These are phyloP conservation scores for Xylariaceae sp. DNA, from an alignment of 2,329 filamentous ascomycete species.

Conservation along the genomic window DNA sequence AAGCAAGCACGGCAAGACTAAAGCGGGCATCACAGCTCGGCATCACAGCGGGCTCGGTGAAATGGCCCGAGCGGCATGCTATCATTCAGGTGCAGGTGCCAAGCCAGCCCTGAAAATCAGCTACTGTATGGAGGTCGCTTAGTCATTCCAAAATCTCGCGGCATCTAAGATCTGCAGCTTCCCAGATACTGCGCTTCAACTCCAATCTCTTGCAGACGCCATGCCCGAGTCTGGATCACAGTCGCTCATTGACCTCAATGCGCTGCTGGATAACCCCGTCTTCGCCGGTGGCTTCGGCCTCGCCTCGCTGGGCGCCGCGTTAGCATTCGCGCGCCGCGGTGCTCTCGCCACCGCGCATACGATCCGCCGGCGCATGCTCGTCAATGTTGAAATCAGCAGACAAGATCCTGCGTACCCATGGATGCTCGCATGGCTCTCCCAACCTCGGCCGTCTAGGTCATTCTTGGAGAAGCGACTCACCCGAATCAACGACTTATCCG, in stretches of 20 bases:
- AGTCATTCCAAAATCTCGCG: no score
- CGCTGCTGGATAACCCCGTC: slow-evolving; percentile 59
- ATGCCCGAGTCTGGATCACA: slow-evolving; percentile 25
- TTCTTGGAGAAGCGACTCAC: slow-evolving; percentile 56
- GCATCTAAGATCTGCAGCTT: no score
- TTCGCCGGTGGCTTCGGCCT: slow-evolving; percentile 80
- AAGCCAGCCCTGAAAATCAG: no score
- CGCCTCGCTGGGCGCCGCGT: slow-evolving; percentile 77
- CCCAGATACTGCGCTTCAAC: not conserved
- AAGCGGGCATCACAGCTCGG: no score
- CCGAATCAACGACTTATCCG: slow-evolving; percentile 56
- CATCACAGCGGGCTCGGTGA: no score
- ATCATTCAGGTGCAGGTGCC: no score
- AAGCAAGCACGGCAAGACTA: no score
- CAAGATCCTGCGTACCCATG: slow-evolving; percentile 91
- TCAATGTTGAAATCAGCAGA: slow-evolving; percentile 93
- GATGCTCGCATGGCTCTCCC: slow-evolving; percentile 91
- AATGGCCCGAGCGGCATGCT: no score
- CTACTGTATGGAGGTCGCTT: no score
- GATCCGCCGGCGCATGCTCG: slow-evolving; percentile 78
- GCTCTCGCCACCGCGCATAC: slow-evolving; percentile 67
- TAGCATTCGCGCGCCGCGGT: slow-evolving; percentile 76
- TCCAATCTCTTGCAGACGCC: slow-evolving; percentile 10
- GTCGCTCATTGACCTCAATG: slow-evolving; percentile 45
- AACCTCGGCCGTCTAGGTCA: slow-evolving; percentile 64